Conservation (phyloP, 805 yeast genomes). For the Cyberlindnera mycetangii region DNA sequence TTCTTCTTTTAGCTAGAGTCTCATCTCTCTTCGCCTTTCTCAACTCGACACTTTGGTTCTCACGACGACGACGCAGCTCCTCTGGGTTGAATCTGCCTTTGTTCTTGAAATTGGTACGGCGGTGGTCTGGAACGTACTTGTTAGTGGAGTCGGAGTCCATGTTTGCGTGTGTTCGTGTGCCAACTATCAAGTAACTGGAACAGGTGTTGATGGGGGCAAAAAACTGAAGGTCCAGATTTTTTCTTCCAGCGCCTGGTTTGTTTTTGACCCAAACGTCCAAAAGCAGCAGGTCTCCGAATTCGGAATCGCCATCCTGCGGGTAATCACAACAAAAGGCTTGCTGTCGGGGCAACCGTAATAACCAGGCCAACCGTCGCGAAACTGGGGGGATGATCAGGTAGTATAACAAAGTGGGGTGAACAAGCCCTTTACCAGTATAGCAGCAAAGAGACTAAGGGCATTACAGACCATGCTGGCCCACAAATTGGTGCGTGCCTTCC, state of each 20-base stretch:
- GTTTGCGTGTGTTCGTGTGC: not conserved
- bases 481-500: not conserved
- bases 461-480: not conserved
- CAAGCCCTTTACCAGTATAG: too few relatives aligned
- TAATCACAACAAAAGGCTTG: conserved; percentile 29
- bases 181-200: not conserved
- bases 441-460: not conserved
- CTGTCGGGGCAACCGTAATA: conserved; percentile 1
- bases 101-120: conserved; percentile 94
- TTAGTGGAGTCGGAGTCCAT: conserved; percentile 78
- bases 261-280: conserved; percentile 7
- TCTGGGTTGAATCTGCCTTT: conserved; percentile 91
- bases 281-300: conserved; percentile 19
- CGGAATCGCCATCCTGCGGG: conserved; percentile 34
- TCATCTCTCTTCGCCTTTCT: conserved; percentile 97
- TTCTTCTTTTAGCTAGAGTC: conserved; percentile 89
- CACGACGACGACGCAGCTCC: conserved; percentile 96
- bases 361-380: not conserved
- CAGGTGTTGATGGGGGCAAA: not conserved
- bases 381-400: not conserved
- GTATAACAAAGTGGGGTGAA: not conserved
- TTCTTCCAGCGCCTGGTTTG: conserved; percentile 1
- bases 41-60: conserved; percentile 93
- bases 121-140: conserved; percentile 94
- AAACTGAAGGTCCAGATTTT: not conserved